phyloP scores from a whole-genome alignment of 331 rosid genomes.

The Cydonia oblonga region DNA sequence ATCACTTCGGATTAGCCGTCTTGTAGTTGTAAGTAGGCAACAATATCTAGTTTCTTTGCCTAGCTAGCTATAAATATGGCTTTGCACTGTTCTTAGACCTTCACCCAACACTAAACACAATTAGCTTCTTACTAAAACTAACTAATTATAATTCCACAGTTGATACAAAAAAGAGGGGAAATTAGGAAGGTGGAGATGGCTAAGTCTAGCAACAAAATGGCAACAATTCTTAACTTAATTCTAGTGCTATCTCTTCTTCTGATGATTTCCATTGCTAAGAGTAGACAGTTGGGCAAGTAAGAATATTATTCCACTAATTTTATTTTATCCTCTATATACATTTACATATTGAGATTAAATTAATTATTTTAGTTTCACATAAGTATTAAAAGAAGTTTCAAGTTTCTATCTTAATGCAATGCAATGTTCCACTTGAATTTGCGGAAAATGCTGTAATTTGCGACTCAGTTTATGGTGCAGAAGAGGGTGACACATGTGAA shows the following conservation, averaged over 20 bases:
- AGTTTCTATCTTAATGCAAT: too few species aligned
- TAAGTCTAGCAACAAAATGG: not conserved
- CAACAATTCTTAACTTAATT: not conserved
- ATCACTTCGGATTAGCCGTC: too few species aligned
- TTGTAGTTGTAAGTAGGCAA: too few species aligned
- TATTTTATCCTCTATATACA: too few species aligned
- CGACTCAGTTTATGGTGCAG: not conserved
- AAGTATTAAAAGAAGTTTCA: not conserved
- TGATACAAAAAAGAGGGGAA: not conserved
- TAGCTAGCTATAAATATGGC: too few species aligned
- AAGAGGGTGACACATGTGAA: conserved; percentile 10
- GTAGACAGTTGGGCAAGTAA: not conserved
- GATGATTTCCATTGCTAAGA: not conserved
- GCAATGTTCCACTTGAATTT: not conserved
- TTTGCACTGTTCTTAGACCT: too few species aligned
- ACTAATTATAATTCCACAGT: too few species aligned
- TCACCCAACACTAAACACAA: too few species aligned
- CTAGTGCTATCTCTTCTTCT: not conserved
- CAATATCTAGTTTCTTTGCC: too few species aligned
- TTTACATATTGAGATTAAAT: not conserved
- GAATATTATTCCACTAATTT: not conserved
- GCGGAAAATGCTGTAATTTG: not conserved
- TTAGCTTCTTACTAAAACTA: too few species aligned
- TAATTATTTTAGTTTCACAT: not conserved
- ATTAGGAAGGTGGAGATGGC: not conserved